Evolutionary conservation across 306 rosid genomes (phyloP).

Genomic region (Elaeagnus macrophylla): DNA sequence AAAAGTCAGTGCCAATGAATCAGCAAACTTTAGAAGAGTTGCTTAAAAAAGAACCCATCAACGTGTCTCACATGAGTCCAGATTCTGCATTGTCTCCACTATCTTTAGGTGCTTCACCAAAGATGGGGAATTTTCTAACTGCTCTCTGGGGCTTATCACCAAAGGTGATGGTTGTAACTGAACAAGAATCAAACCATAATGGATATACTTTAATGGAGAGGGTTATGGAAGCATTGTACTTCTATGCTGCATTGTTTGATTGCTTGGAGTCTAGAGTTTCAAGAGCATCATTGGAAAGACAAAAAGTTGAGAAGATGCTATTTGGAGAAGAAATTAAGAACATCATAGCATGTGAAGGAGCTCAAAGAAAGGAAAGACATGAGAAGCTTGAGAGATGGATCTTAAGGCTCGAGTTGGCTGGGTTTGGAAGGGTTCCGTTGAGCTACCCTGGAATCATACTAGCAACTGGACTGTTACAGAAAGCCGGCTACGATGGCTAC

Average conservation of each 20-base stretch:
- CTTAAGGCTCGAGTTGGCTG: conserved; percentile 46
- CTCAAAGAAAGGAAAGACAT: conserved; percentile 63
- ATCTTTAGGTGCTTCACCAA: conserved; percentile 52
- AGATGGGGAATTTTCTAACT: conserved; percentile 54
- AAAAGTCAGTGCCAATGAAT: conserved; percentile 39
- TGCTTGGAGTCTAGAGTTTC: conserved; percentile 65
- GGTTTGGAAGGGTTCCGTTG: conserved; percentile 49
- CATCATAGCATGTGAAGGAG: conserved; percentile 75
- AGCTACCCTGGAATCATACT: conserved; percentile 41
- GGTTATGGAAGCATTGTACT: conserved; percentile 43
- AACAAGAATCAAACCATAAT: conserved; percentile 82
- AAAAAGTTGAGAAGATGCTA: conserved; percentile 61
- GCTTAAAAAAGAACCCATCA: conserved; percentile 53
- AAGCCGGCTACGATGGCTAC: conserved; percentile 42
- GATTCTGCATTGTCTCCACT: conserved; percentile 58
- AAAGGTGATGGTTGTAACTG: conserved; percentile 60
- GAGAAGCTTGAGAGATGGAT: conserved; percentile 76
- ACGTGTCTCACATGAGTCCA: conserved; percentile 40
- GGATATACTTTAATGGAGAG: conserved; percentile 61
- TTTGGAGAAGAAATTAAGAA: conserved; percentile 77
- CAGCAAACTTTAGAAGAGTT: conserved; percentile 58
- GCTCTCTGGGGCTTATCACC: conserved; percentile 51
- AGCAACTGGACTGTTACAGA: conserved; percentile 43
- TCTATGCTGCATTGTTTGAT: conserved; percentile 65
- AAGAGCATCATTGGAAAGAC: conserved; percentile 47